Conservation (phyloP, 768 basidiomycete species). For the Tylopilus balloui region DNA sequence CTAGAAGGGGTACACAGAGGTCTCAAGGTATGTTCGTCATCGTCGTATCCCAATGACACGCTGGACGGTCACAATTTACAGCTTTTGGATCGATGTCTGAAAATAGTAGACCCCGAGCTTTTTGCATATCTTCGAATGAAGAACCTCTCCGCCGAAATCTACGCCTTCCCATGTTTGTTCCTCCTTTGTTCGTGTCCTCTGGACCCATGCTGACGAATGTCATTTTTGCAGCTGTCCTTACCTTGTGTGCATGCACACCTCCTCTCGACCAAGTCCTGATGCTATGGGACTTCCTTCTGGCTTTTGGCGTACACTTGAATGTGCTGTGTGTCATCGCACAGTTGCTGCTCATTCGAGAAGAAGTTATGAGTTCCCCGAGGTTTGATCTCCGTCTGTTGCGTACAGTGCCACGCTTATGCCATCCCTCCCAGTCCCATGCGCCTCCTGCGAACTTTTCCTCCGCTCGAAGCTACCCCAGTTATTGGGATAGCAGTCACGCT, state of each 20-base stretch:
- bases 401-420: background rate
- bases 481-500: constrained; percentile 93
- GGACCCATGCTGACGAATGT: background rate
- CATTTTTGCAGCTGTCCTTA: constrained; percentile 68
- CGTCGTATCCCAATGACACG: background rate
- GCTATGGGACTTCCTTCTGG: constrained; percentile 96
- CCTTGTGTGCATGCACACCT: constrained; percentile 94
- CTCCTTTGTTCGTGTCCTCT: background rate
- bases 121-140: constrained; percentile 79
- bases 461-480: constrained; percentile 80
- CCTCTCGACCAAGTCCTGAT: constrained; percentile 92
- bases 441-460: constrained; percentile 88
- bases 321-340: constrained; percentile 97
- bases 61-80: constrained; percentile 28
- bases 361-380: constrained; percentile 86
- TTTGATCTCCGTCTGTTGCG: constrained; percentile 32
- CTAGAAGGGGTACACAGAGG: constrained; percentile 94
- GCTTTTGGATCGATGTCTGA: constrained; percentile 90
- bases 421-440: constrained; percentile 75
- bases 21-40: constrained; percentile 59
- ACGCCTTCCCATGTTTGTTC: constrained; percentile 90
- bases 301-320: constrained; percentile 95
- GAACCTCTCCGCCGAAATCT: constrained; percentile 92
- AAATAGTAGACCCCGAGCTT: constrained; percentile 86
- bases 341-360: constrained; percentile 81